These are phyloP conservation scores for Letharia lupina DNA, from an alignment of 495 filamentous ascomycete genomes.

Conservation along the genomic window DNA sequence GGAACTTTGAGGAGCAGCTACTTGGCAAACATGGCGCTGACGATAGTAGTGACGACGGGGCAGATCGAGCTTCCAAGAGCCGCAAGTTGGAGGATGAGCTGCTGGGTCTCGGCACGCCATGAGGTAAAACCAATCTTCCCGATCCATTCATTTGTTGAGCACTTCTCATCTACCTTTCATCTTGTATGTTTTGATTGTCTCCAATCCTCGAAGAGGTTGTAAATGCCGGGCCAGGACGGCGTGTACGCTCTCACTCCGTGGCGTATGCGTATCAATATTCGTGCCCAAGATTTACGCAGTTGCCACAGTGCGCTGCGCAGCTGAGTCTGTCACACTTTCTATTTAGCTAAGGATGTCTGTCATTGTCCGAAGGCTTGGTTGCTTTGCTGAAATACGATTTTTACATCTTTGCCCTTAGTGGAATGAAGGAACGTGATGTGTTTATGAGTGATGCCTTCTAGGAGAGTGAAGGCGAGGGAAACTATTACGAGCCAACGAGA, in stretches of 20 bases:
- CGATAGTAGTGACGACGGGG: conserved; percentile 24
- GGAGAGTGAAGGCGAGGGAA: too few species aligned
- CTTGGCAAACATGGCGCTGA: conserved; percentile 23
- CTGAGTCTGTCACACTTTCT: conserved; percentile 22
- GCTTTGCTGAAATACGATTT: conserved; percentile 17
- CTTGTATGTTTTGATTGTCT: not conserved
- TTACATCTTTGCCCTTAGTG: not conserved
- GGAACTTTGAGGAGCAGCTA: conserved; percentile 73
- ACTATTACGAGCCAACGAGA: not conserved
- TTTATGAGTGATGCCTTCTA: not conserved
- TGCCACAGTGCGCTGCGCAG: conserved; percentile 19
- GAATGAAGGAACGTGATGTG: not conserved
- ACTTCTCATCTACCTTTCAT: not conserved
- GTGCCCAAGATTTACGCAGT: conserved; percentile 18
- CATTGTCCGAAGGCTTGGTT: conserved; percentile 15
- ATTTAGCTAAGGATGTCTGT: conserved; percentile 14
- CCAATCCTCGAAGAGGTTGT: not conserved
- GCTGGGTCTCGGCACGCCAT: conserved; percentile 14
- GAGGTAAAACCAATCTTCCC: not conserved
- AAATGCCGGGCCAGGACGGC: conserved; percentile 15
- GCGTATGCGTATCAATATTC: conserved; percentile 20
- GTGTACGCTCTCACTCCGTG: conserved; percentile 14
- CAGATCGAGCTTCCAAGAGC: conserved; percentile 68
- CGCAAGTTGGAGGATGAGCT: conserved; percentile 70
- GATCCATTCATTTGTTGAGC: not conserved